Percentiles rank a stretch among this genome's conserved stretches.
Conservation (phyloP, 192 early-diverging fungal species). For the Gaertneriomyces semiglobifer region DNA sequence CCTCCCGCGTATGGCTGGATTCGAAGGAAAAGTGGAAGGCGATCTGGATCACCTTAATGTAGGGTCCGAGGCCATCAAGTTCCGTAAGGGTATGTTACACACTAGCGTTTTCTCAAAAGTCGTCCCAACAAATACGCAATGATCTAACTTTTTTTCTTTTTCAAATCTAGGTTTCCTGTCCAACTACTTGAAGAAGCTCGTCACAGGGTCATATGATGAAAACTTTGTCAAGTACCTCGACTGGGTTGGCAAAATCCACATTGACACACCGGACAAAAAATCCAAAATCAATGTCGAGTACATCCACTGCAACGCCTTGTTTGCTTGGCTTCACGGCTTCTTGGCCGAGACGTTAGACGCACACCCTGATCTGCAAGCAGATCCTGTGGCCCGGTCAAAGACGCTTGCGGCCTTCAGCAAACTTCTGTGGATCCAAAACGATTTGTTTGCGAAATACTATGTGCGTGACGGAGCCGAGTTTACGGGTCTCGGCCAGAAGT, state of each 20-base stretch:
- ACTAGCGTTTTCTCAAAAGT: neutral
- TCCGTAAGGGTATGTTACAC: constrained; percentile 59
- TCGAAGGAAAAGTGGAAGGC: constrained; percentile 37
- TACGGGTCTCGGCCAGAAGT: neutral
- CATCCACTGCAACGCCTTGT: constrained; percentile 74
- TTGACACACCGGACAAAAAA: constrained; percentile 67
- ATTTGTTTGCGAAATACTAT: constrained; percentile 75
- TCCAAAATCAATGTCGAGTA: constrained; percentile 78
- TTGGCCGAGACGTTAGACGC: constrained; percentile 51
- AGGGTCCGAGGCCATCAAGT: constrained; percentile 69
- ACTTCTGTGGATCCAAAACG: constrained; percentile 82
- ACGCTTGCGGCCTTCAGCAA: constrained; percentile 67
- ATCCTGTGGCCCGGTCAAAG: constrained; percentile 13
- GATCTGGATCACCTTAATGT: constrained; percentile 48
- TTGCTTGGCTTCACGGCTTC: constrained; percentile 52
- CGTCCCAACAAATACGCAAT: neutral
- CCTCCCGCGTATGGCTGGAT: constrained; percentile 62
- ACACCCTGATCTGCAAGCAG: constrained; percentile 35
- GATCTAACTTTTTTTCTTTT: neutral
- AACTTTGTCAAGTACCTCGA: constrained; percentile 69
- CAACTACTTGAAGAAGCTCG: constrained; percentile 69
- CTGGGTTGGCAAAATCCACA: constrained; percentile 75
- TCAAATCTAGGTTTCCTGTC: constrained; percentile 43
- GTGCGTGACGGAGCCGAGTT: constrained; percentile 54
- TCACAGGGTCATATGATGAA: constrained; percentile 47